These are phyloP conservation scores for Mycena leptocephala DNA, from an alignment of 768 basidiomycete species.

Conservation along the genomic window DNA sequence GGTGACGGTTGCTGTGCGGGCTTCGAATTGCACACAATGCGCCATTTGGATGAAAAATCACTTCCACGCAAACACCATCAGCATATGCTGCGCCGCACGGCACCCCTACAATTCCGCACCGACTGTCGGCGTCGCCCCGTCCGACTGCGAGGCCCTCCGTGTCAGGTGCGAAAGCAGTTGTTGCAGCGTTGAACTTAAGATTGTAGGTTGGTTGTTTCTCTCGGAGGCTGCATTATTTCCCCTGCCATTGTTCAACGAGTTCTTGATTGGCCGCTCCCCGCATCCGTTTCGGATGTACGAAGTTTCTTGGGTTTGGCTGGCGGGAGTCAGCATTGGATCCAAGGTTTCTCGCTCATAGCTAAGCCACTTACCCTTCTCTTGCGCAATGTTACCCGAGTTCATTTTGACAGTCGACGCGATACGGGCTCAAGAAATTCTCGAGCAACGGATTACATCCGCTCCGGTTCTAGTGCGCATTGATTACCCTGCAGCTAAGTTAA, in stretches of 20 bases:
- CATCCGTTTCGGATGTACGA: conserved; percentile 35
- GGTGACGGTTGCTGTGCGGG: too few relatives aligned
- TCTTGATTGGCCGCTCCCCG: conserved; percentile 44
- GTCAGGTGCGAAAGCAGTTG: conserved; percentile 18
- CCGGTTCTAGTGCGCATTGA: conserved; percentile 53
- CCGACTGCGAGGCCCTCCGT: too few relatives aligned
- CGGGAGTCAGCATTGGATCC: conserved; percentile 42
- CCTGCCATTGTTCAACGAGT: conserved; percentile 43
- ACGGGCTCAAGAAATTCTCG: conserved; percentile 45
- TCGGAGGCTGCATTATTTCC: conserved; percentile 48
- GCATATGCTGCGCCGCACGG: too few relatives aligned
- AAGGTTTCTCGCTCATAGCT: conserved; percentile 40
- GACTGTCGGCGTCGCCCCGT: too few relatives aligned
- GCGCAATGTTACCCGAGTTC: conserved; percentile 38
- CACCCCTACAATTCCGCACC: too few relatives aligned
- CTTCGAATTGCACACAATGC: too few relatives aligned
- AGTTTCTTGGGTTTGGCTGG: conserved; percentile 46
- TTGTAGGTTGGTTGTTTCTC: conserved; percentile 47
- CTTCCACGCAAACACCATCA: too few relatives aligned
- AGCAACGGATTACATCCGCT: conserved; percentile 36
- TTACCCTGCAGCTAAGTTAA: conserved; percentile 40
- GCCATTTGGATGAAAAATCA: too few relatives aligned
- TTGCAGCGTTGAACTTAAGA: conserved; percentile 39
- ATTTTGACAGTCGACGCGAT: conserved; percentile 40
- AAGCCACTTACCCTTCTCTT: conserved; percentile 43